Evolutionary conservation across 306 rosid species (phyloP).

Genomic region (Ochetophila trinervis): DNA sequence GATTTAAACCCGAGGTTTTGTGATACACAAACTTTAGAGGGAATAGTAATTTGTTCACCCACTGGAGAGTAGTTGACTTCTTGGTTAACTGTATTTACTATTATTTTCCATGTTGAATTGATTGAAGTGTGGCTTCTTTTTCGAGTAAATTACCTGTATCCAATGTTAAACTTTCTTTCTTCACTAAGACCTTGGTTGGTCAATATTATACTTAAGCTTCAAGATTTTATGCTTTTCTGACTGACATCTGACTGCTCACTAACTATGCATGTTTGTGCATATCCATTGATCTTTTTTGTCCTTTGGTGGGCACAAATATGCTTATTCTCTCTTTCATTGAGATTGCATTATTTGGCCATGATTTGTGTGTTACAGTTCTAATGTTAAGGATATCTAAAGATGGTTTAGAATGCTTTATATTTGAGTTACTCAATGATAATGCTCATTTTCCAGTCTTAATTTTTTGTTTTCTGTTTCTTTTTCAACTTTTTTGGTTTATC

Average conservation of each 20-base stretch:
- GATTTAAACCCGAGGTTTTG: too few relatives aligned
- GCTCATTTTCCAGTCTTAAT: constrained; percentile 7
- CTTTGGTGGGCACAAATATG: not conserved
- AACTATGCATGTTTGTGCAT: not conserved
- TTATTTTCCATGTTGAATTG: too few relatives aligned
- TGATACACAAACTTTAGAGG: too few relatives aligned
- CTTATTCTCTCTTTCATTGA: constrained; percentile 7
- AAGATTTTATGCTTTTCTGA: not conserved
- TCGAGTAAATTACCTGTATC: too few relatives aligned
- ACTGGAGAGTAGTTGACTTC: too few relatives aligned
- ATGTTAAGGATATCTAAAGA: constrained; percentile 15
- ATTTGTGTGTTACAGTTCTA: constrained; percentile 3
- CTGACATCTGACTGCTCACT: too few relatives aligned
- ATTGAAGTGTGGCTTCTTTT: too few relatives aligned
- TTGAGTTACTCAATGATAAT: constrained; percentile 13
- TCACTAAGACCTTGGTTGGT: too few relatives aligned
- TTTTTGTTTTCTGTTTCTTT: constrained; percentile 16
- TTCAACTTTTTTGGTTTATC: constrained; percentile 47
- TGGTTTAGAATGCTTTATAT: constrained; percentile 14
- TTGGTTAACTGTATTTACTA: too few relatives aligned
- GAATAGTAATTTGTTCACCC: too few relatives aligned
- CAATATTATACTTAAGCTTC: not conserved
- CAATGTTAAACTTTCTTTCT: too few relatives aligned
- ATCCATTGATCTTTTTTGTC: not conserved
- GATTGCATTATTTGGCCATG: constrained; percentile 7